Evolutionary conservation across 176 grass and related monocot genomes (phyloP), one percentile per base, ranked within the genome.

Genomic region (Phoenix dactylifera): DNA sequence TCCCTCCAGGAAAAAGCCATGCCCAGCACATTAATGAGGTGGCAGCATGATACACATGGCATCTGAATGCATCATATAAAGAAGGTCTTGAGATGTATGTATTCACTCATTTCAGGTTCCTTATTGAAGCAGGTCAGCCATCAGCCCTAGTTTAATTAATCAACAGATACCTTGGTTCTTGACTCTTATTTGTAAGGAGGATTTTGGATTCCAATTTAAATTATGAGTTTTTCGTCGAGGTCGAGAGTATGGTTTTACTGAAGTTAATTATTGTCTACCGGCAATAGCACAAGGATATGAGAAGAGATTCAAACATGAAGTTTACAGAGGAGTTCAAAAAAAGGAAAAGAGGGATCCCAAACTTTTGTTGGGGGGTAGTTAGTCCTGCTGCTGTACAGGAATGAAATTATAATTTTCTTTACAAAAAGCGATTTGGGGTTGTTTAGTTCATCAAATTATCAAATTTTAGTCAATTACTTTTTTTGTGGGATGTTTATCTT

Each of bases 21-120:
- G 83, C 62, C 19, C 75, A 97, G 58, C 87, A 91, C 65, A 90
- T 97, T 26, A 80, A 85, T 57, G 87, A 88, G 78, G 87, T 91
- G 73, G 77, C 81, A 48, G 79, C 73, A 32, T 91, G 76, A 82
- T 50, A 50, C 26, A 14, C 9, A 18, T 26, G 18, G 35, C 9
- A 44, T 7, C 35, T 39, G 35, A 12, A 39, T 39, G 35, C 35
- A 44, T 44, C 35, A 44, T 12, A 44, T 12, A 44, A 44, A 28
- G 26, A 3, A 12, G 35, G 35, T 14, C 35, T 44, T 44, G 9
- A 44, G 35, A 44, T 44, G 7, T 12, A 44, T 12, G 35, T 9
- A 44, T 12, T 44, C 35, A 44, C 9, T 44, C 35, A 44, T 44
- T 44, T 44, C 35, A 44, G 35, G 7, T 44, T 14, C 10, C 35